Evolutionary conservation across 306 rosid species (phyloP).

Genomic region (Lithocarpus polystachyus): DNA sequence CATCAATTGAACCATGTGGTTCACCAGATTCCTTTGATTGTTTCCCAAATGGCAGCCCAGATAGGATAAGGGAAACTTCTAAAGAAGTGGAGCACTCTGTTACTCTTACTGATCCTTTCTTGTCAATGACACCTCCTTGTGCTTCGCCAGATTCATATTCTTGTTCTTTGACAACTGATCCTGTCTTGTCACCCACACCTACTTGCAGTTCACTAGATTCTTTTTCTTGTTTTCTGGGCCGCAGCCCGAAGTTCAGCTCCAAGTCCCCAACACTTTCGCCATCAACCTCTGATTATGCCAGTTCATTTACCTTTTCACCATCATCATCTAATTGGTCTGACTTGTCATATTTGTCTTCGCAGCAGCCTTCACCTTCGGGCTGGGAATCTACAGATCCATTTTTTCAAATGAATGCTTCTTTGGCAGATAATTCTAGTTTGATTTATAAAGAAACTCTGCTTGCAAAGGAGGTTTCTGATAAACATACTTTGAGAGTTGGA

Average conservation of each 20-base stretch:
- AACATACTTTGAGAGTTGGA: conserved; percentile 24
- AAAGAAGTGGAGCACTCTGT: conserved; percentile 32
- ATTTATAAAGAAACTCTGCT: conserved; percentile 41
- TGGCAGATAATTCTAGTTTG: conserved; percentile 35
- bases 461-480: conserved; percentile 35
- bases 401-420: conserved; percentile 37
- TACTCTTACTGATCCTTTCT: conserved; percentile 30
- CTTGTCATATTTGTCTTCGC: conserved; percentile 61
- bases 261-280: conserved; percentile 80
- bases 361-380: conserved; percentile 77
- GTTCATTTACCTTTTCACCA: conserved; percentile 79
- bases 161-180: conserved; percentile 41
- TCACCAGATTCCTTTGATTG: conserved; percentile 71
- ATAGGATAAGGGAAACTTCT: conserved; percentile 30
- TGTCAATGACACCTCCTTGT: conserved; percentile 34
- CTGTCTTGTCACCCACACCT: conserved; percentile 40
- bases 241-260: conserved; percentile 47
- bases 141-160: conserved; percentile 55
- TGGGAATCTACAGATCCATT: conserved; percentile 52
- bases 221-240: conserved; percentile 46
- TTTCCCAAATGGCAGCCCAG: conserved; percentile 40
- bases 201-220: conserved; percentile 50
- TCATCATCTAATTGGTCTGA: conserved; percentile 90
- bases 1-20: conserved; percentile 47
- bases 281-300: conserved; percentile 70